A percentile compares a stretch with the other conserved stretches of the same genome.
These are phyloP conservation scores for Calonectria hongkongensis DNA, from an alignment of 2,329 filamentous ascomycete species.

Conservation along the genomic window DNA sequence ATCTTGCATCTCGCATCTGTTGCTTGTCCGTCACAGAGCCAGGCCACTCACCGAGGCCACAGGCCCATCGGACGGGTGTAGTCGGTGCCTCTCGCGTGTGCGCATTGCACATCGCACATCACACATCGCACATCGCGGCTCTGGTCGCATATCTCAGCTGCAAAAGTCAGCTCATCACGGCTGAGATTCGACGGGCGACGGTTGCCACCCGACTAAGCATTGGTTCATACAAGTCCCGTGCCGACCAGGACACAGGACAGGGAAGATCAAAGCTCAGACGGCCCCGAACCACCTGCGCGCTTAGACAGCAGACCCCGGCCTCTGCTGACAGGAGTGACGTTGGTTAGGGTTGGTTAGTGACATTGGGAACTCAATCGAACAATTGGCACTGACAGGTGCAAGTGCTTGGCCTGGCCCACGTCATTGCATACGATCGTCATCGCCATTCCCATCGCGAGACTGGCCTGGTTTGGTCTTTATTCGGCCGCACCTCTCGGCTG, in stretches of 20 bases:
- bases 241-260: conserved; percentile 1
- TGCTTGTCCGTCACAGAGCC: conserved; percentile 4
- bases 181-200: not conserved
- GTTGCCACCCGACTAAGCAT: too few species aligned
- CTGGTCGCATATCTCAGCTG: conserved; percentile 27
- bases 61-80: too few species aligned
- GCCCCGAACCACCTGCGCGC: conserved; percentile 18
- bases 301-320: conserved; percentile 33
- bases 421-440: conserved; percentile 54
- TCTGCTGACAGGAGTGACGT: conserved; percentile 48
- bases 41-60: not conserved
- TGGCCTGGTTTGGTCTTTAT: conserved; percentile 33
- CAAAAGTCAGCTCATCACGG: conserved; percentile 34
- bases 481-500: conserved; percentile 26
- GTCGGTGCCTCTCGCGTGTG: too few species aligned
- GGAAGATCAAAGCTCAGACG: conserved; percentile 9
- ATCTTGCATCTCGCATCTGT: conserved; percentile 21
- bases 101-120: too few species aligned
- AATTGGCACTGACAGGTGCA: conserved; percentile 45
- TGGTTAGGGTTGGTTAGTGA: conserved; percentile 41
- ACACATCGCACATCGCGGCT: conserved; percentile 2
- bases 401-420: conserved; percentile 43
- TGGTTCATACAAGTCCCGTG: conserved; percentile 11
- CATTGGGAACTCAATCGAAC: conserved; percentile 41
- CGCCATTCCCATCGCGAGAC: conserved; percentile 48